phyloP scores from a whole-genome alignment of 768 basidiomycete species.

The Auricularia heimuer region DNA sequence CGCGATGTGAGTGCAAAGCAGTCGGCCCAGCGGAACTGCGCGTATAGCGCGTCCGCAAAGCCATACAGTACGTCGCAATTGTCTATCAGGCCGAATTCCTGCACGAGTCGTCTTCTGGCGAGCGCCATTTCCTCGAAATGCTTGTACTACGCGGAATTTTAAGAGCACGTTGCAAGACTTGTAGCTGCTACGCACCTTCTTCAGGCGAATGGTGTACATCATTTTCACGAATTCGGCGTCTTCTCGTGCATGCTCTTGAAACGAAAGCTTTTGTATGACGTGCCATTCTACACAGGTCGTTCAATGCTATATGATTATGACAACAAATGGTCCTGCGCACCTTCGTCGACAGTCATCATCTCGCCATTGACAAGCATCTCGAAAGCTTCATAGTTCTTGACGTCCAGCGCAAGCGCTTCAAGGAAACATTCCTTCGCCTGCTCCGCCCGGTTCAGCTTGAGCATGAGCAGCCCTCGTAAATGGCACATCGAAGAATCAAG shows the following conservation, averaged over 20 bases:
- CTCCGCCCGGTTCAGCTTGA: conserved; percentile 83
- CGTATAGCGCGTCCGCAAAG: conserved; percentile 83
- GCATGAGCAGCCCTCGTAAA: conserved; percentile 85
- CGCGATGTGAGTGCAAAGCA: conserved; percentile 82
- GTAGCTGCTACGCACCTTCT: conserved; percentile 41
- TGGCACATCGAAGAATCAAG: conserved; percentile 98
- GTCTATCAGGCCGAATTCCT: conserved; percentile 75
- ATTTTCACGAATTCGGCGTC: conserved; percentile 88
- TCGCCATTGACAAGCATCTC: conserved; percentile 82
- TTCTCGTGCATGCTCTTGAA: conserved; percentile 71
- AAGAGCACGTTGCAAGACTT: neutral
- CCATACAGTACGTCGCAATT: conserved; percentile 90
- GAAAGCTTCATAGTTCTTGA: conserved; percentile 96
- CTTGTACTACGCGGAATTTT: conserved; percentile 38
- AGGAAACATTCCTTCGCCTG: conserved; percentile 91
- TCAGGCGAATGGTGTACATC: conserved; percentile 84
- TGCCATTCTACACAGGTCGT: conserved; percentile 99
- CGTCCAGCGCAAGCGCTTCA: conserved; percentile 89
- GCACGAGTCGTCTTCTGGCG: conserved; percentile 67
- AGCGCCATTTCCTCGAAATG: conserved; percentile 74
- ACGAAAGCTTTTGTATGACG: conserved; percentile 78
- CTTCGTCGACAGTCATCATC: conserved; percentile 95
- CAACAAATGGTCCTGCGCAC: conserved; percentile 35
- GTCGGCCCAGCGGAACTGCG: conserved; percentile 86
- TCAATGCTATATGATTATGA: too few relatives aligned